These are phyloP conservation scores for Ogataea haglerorum DNA, from an alignment of 805 yeast genomes.

Conservation along the genomic window DNA sequence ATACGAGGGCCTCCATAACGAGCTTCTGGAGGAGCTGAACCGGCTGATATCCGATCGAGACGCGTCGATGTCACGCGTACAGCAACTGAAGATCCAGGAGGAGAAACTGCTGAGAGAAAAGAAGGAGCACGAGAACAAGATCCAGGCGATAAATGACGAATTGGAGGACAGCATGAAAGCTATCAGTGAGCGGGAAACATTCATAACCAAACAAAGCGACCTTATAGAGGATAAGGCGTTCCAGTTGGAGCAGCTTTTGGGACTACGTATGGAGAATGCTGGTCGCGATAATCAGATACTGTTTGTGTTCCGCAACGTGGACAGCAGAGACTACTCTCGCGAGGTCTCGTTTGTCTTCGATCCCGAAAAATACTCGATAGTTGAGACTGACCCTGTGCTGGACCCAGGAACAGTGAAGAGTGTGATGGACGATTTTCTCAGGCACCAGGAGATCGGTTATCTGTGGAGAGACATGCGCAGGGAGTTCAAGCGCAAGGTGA, in stretches of 20 bases:
- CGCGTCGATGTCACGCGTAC: conserved; percentile 37
- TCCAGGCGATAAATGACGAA: conserved; percentile 28
- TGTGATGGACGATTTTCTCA: conserved; percentile 23
- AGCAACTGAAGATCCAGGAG: conserved; percentile 38
- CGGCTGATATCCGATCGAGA: conserved; percentile 25
- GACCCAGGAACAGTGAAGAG: conserved; percentile 15
- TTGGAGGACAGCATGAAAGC: conserved; percentile 23
- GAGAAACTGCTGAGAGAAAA: conserved; percentile 31
- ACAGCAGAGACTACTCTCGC: conserved; percentile 40
- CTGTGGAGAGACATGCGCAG: conserved; percentile 35
- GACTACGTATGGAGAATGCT: conserved; percentile 43
- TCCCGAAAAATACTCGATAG: conserved; percentile 36
- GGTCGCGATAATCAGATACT: conserved; percentile 32
- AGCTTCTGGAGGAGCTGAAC: conserved; percentile 21
- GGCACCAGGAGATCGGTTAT: conserved; percentile 31
- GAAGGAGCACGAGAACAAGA: conserved; percentile 25
- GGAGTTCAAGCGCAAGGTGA: conserved; percentile 18
- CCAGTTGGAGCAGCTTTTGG: conserved; percentile 45
- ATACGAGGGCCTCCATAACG: conserved; percentile 17
- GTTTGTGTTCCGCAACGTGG: conserved; percentile 46
- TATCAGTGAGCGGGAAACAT: conserved; percentile 28
- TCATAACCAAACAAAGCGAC: conserved; percentile 36
- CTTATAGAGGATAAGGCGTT: conserved; percentile 40
- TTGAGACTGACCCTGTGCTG: conserved; percentile 36
- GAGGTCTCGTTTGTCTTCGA: conserved; percentile 43